Evolutionary conservation across 129 eudicot genomes (phyloP).

Genomic region (Sambucus nigra): DNA sequence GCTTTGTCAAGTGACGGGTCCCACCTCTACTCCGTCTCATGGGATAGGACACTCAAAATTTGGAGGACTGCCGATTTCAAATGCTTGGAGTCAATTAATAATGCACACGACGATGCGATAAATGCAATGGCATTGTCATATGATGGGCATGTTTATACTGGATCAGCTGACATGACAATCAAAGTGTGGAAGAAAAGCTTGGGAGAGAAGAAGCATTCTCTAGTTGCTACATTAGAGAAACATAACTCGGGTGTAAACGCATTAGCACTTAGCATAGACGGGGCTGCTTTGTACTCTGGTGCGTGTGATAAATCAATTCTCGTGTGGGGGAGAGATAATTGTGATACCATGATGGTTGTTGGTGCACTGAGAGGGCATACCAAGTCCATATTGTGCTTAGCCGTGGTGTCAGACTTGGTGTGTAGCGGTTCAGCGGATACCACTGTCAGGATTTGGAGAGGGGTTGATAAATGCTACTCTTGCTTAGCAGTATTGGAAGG

Average conservation of each 20-base stretch:
- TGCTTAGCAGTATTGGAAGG: constrained; percentile 57
- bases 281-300: constrained; percentile 44
- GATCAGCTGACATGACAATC: constrained; percentile 48
- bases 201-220: constrained; percentile 28
- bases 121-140: constrained; percentile 39
- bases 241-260: constrained; percentile 59
- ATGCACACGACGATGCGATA: constrained; percentile 70
- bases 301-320: constrained; percentile 44
- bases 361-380: constrained; percentile 40
- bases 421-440: constrained; percentile 62
- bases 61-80: constrained; percentile 58
- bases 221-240: constrained; percentile 33
- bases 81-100: constrained; percentile 46
- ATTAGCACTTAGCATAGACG: constrained; percentile 41
- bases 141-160: constrained; percentile 49
- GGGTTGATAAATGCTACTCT: constrained; percentile 28
- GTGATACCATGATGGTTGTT: constrained; percentile 25
- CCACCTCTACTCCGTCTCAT: constrained; percentile 55
- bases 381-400: constrained; percentile 51
- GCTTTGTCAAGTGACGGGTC: constrained; percentile 44
- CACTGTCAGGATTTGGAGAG: constrained; percentile 57
- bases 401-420: constrained; percentile 38
- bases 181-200: constrained; percentile 43
- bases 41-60: constrained; percentile 60
- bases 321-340: constrained; percentile 45